Evolutionary conservation across 176 grass and related monocot genomes (phyloP), one percentile per base, ranked within the genome.

Genomic region (Eragrostis curvula): DNA sequence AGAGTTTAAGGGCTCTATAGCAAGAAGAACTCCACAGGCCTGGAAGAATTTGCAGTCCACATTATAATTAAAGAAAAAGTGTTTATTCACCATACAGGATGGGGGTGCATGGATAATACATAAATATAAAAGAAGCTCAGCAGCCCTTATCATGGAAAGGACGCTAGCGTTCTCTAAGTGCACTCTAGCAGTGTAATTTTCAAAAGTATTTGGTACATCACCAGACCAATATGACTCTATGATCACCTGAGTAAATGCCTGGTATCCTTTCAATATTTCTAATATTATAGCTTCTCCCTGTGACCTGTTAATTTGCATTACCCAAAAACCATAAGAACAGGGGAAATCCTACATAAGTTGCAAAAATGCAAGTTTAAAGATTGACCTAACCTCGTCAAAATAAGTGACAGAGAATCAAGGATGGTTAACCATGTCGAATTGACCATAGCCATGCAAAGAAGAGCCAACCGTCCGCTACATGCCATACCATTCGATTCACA

Each of bases 231-330:
- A 59, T 59, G 21, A 23, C 9, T 58, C 23, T 65, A 81, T 58
- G 49, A 70, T 86, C 61, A 98, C 96, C 90, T 98, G 96, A 78
- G 96, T 93, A 72, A 98, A 91, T 80, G 96, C 96, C 76, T 95
- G 96, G 85, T 98, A 98, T 65, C 96, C 96, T 93, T 98, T 98
- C 53, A 98, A 87, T 93, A 98, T 93, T 92, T 98, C 96, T 86
- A 98, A 90, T 90, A 98, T 98, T 88, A 95, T 95, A 72, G 96
- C 96, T 84, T 98, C 96, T 70, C 96, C 96, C 70, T 98, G 96
- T 71, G 96, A 98, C 85, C 96, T 98, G 85, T 60, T 74, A 88
- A 82, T 87, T 36, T 63, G 30, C 62, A 85, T 89, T 59, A 72
- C 41, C 58, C 71, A 83, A 85, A 85, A 68, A 86, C 66, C 66